Base-by-base conservation (phyloP, 1,284 basidiomycete genomes). In the Moesziomyces aphidis region DNA sequence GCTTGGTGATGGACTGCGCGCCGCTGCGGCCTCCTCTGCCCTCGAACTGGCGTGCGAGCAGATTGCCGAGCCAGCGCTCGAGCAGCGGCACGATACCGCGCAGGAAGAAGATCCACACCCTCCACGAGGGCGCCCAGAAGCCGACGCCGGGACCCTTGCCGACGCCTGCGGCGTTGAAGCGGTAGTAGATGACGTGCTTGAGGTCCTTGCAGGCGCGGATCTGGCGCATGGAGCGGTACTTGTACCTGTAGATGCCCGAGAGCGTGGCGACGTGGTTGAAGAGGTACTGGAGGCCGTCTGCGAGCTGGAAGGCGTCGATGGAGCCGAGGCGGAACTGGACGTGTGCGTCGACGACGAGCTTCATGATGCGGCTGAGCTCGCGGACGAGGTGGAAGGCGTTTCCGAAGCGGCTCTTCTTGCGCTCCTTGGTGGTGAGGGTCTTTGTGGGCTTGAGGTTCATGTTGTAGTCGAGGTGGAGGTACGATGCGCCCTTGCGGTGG, bases 211-310 rank as follows among this genome's bases (percentile, higher is more conserved):
- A 97, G 91, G 96, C 95, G 68, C 97, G 92, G 51, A 99, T 95
- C 90, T 99, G 97, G 83, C 94, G 90, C 97, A 99, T 99, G 73
- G 99, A 88, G 91, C 97, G 98, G 88, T 98, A 98, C 88, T 98
- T 99, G 89, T 98, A 76, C 51, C 97, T 90, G 86, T 99, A 99
- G 93, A 98, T 97, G 81, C 97, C 97, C 8, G 97, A 99, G 67
- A 99, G 88, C 36, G 97, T 96, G 83, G 96, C 97, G 69, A 99
- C 94, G 84, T 99, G 97, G 10, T 91, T 93, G 83, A 99, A 97
- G 83, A 96, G 94, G 85, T 99, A 99, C 85, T 99, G 97, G 28
- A 99, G 88, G 9, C 97, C 97, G 81, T 99, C 97, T 5, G 97
- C 97, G 42, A 99, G 91, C 85, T 99, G 97, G 90, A 99, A 99